Conservation (phyloP, 768 basidiomycete genomes). For the Tulasnella sp. region DNA sequence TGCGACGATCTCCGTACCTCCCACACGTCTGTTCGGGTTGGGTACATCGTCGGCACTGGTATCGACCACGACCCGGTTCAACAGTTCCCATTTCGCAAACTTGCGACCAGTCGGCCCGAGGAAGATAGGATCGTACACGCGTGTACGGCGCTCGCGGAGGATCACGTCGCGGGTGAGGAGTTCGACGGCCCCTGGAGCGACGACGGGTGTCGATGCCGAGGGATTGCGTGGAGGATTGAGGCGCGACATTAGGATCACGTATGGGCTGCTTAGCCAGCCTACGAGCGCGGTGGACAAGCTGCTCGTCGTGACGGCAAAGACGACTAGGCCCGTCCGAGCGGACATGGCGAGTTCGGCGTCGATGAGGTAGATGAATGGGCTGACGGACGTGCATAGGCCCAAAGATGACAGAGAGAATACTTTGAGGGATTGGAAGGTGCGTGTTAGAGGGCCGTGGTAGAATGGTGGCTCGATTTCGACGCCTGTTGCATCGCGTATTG, state of each 20-base stretch:
- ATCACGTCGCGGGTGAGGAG: constrained; percentile 54
- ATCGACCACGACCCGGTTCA: constrained; percentile 38
- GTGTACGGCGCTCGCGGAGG: constrained; percentile 49
- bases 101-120: constrained; percentile 51
- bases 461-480: constrained; percentile 10
- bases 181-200: constrained; percentile 36
- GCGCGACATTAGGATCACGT: constrained; percentile 52
- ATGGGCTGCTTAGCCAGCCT: constrained; percentile 55
- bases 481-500: too few species aligned
- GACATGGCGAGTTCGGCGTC: constrained; percentile 61
- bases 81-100: constrained; percentile 74
- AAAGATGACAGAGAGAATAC: constrained; percentile 74
- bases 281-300: constrained; percentile 64
- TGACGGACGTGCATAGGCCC: constrained; percentile 48
- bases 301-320: constrained; percentile 59
- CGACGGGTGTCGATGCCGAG: constrained; percentile 5
- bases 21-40: constrained; percentile 22
- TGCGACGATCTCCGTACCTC: constrained; percentile 64
- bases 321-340: constrained; percentile 55
- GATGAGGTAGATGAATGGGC: constrained; percentile 72
- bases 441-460: constrained; percentile 59
- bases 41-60: constrained; percentile 16
- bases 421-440: constrained; percentile 67
- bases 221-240: constrained; percentile 29
- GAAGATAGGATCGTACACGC: constrained; percentile 64